Evolutionary conservation across 2,329 filamentous ascomycete species (phyloP).

Genomic region (Ceratocystis diversiconidia): DNA sequence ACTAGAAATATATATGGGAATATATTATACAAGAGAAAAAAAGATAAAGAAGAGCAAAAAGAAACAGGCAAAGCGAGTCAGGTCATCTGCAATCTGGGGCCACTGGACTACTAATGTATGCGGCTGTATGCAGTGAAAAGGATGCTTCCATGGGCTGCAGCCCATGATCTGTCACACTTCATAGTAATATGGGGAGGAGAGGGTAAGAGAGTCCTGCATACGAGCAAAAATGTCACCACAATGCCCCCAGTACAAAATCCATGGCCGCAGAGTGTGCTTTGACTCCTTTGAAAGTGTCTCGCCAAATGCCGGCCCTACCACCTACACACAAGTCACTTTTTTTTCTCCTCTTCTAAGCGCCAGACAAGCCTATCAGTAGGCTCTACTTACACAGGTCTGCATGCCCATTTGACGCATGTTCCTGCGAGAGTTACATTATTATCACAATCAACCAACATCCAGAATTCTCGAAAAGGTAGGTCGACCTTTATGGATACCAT

Average conservation of each 20-base stretch:
- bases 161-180: background rate
- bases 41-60: background rate
- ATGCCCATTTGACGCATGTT: background rate
- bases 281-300: background rate
- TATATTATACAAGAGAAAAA: background rate
- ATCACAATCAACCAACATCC: background rate
- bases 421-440: background rate
- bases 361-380: background rate
- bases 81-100: background rate
- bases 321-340: background rate
- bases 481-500: background rate
- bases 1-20: background rate
- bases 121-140: background rate
- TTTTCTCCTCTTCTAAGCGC: background rate
- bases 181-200: background rate
- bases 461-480: background rate
- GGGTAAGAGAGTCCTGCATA: background rate
- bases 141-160: background rate
- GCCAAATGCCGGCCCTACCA: background rate
- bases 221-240: background rate
- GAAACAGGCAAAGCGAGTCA: background rate
- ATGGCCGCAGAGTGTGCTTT: background rate
- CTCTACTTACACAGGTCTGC: background rate
- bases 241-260: background rate
- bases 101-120: background rate